Base-by-base conservation (phyloP, 495 filamentous ascomycete species). In the Lentithecium fluviatile region DNA sequence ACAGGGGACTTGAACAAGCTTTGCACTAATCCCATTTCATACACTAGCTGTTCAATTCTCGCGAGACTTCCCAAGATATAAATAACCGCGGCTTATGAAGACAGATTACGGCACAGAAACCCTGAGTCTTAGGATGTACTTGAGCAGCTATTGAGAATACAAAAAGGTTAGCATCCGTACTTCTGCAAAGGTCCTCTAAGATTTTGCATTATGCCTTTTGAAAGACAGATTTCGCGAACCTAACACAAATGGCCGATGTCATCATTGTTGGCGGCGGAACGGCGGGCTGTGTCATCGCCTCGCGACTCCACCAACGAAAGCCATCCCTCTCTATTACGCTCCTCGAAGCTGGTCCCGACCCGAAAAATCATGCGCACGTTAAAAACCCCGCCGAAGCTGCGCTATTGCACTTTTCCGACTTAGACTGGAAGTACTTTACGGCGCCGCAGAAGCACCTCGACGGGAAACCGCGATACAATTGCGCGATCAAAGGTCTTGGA, bases 351-450 rank as follows among this genome's bases (percentile, higher is more conserved):
- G 73, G 73, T 6, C 45, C 53, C 13, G 67, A 73, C 40, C 48
- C 56, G 11, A 60, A 43, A 10, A 50, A 64, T 11, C 61, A 73
- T 23, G 54, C 68, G 6, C 42, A 62, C 2, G 56, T 68, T 0
- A 36, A 51, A 13, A 48, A 59, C 5, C 60, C 65, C 1, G 34
- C 52, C 17, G 52, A 56, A 19, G 52, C 52, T 45, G 52, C 52
- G 12, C 21, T 43, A 2, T 29, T 56, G 37, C 38, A 43, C 42
- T 20, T 55, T 42, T 50, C 55, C 17, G 55, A 58, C 26, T n/a
- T 85, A 61, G 84, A 86, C 62, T 88, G 79, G 78, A 81, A 78
- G 0, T 86, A 86, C 72, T 79, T 83, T 60, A 86, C 83, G 0
- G 74, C 66, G 0, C 79, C 83, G 0, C 85, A 87, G 57, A 65